Percentiles rank a stretch among this genome's conserved stretches.
These are phyloP conservation scores for Penicillium bialowiezense DNA, from an alignment of 495 filamentous ascomycete species.

Conservation along the genomic window DNA sequence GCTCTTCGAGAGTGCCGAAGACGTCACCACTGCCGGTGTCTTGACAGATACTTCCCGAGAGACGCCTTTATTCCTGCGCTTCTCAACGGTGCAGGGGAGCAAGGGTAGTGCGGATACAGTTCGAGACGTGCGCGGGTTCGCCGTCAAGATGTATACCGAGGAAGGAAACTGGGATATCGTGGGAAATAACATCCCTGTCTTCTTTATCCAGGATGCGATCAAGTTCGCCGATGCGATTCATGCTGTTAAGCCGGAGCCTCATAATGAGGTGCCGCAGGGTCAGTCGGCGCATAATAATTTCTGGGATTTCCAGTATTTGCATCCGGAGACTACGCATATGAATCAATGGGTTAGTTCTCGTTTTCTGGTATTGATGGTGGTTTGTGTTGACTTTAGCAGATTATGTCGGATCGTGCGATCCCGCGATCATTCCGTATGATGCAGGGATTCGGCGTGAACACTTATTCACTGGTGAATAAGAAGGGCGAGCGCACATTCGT, in stretches of 20 bases:
- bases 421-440: constrained; percentile 84
- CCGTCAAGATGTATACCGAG: constrained; percentile 67
- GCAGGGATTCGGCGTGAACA: constrained; percentile 90
- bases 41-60: constrained; percentile 76
- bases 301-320: constrained; percentile 54
- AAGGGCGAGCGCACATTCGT: constrained; percentile 72
- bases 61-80: constrained; percentile 78
- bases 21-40: constrained; percentile 68
- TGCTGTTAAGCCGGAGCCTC: constrained; percentile 75
- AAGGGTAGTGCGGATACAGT: constrained; percentile 78
- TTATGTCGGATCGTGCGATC: constrained; percentile 75
- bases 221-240: constrained; percentile 59
- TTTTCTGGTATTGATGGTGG: background rate
- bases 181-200: constrained; percentile 50
- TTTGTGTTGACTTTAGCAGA: constrained; percentile 29
- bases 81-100: constrained; percentile 79
- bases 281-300: constrained; percentile 64
- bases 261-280: constrained; percentile 67
- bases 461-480: constrained; percentile 69
- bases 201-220: constrained; percentile 52
- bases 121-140: constrained; percentile 79
- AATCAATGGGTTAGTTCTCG: constrained; percentile 65
- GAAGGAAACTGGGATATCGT: constrained; percentile 67
- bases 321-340: constrained; percentile 79
- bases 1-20: constrained; percentile 63